Conservation (phyloP, 2,329 filamentous ascomycete genomes). For the Penicillium sp. region DNA sequence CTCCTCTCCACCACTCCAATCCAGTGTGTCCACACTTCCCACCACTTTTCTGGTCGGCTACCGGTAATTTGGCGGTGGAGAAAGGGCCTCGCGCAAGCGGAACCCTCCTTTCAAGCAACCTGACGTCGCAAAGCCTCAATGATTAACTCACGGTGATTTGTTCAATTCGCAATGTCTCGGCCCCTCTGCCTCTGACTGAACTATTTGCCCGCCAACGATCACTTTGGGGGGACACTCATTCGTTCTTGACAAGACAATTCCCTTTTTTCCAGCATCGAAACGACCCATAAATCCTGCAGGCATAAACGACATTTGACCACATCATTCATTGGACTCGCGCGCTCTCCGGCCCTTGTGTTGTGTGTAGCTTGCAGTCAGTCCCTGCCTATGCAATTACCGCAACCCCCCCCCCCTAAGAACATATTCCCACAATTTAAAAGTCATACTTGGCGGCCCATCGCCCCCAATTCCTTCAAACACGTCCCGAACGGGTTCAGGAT, state of each 20-base stretch:
- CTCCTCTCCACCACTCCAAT: not conserved
- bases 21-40: not conserved
- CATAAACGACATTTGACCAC: too few relatives aligned
- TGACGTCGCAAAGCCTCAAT: conserved; percentile 7
- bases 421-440: too few relatives aligned
- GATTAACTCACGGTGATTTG: not conserved
- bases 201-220: not conserved
- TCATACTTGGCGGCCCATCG: not conserved
- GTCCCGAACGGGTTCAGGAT: not conserved
- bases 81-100: not conserved
- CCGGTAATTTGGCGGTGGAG: not conserved
- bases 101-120: not conserved
- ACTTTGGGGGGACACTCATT: too few relatives aligned
- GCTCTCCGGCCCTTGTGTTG: conserved; percentile 2
- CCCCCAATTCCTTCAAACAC: not conserved
- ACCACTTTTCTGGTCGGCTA: not conserved
- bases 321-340: not conserved
- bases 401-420: too few relatives aligned
- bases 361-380: not conserved
- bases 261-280: too few relatives aligned
- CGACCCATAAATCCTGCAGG: too few relatives aligned
- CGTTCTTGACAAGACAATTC: too few relatives aligned
- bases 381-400: not conserved
- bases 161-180: not conserved
- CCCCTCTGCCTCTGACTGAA: not conserved